phyloP scores from a whole-genome alignment of 2,329 filamentous ascomycete species.

The Ophiostoma quercus region DNA sequence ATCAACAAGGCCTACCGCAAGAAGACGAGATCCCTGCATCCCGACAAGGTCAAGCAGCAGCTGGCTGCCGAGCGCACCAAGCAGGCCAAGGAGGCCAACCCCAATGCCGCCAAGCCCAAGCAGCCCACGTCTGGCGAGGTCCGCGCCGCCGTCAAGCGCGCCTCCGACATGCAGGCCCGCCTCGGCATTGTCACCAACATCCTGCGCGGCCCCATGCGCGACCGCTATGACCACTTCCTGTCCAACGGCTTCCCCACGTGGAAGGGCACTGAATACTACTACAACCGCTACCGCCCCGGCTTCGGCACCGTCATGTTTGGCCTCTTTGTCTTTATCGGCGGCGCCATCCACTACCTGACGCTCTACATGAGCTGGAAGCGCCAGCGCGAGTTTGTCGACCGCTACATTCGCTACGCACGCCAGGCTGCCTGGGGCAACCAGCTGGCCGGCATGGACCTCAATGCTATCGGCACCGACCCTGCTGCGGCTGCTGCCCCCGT shows the following conservation, averaged over 20 bases:
- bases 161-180: slow-evolving; percentile 75
- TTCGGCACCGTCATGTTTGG: slow-evolving; percentile 78
- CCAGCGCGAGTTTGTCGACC: slow-evolving; percentile 83
- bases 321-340: slow-evolving; percentile 72
- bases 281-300: slow-evolving; percentile 85
- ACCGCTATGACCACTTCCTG: slow-evolving; percentile 92
- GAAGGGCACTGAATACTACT: slow-evolving; percentile 99
- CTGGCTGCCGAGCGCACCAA: slow-evolving; percentile 66
- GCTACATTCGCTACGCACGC: slow-evolving; percentile 85
- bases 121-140: slow-evolving; percentile 69
- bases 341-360: slow-evolving; percentile 79
- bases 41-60: slow-evolving; percentile 88
- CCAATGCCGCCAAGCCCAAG: slow-evolving; percentile 53
- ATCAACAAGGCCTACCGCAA: slow-evolving; percentile 93
- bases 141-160: slow-evolving; percentile 71
- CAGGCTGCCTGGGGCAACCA: slow-evolving; percentile 87
- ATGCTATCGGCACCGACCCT: slow-evolving; percentile 33
- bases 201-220: slow-evolving; percentile 71
- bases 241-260: slow-evolving; percentile 89
- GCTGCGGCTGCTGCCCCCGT: slow-evolving; percentile 28
- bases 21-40: slow-evolving; percentile 76
- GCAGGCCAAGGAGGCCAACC: slow-evolving; percentile 43
- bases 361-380: slow-evolving; percentile 83
- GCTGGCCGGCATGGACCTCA: slow-evolving; percentile 54
- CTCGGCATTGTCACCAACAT: slow-evolving; percentile 81